Evolutionary conservation across 1,139 yeast species (phyloP), one percentile per base, ranked within the genome.

Genomic region (Suhomyces wounanorum): DNA sequence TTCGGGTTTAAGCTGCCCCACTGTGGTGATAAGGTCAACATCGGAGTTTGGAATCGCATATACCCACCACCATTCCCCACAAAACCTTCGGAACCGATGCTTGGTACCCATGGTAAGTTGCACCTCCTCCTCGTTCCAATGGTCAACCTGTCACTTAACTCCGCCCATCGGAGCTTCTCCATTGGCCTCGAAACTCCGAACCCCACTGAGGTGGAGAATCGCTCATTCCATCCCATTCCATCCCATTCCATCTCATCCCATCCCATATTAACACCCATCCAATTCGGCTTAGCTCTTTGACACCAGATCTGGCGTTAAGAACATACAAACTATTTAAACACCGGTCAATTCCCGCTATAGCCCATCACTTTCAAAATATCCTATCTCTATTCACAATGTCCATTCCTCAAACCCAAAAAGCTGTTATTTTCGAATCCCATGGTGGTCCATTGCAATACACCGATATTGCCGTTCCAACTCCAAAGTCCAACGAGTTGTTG

Each of bases 401-500:
- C 47, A 67, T 77, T 62, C 78, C 80, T 60, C 58, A 65, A 49
- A 67, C 78, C 51, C 82, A 78, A 63, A 77, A 73, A 61, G 80
- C 75, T 52, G 73, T 79, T 33, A 66, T 75, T 59, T 77, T 78
- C 58, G 74, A 75, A 58, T 73, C 71, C 61, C 70, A 72, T 60
- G 75, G 78, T 55, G 81, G 81, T 52, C 72, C 74, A 52, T 75
- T 85, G 58, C 65, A 70, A 54, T 84, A 83, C 76, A 81, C 75
- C 60, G 89, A 84, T 56, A 79, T 84, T 53, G 81, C 86, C 47
- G 89, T 85, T 44, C 91, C 91, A 62, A 70, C 59, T 6, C 91
- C 91, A 64, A 83, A 83, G 65, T 70, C 89, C 49, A 84, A 78
- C 63, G 90, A 85, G 69, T 69, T 85, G 54, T 77, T 85, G 65